Evolutionary conservation across 2,329 filamentous ascomycete species (phyloP).

Genomic region (Parafenestella ontariensis): DNA sequence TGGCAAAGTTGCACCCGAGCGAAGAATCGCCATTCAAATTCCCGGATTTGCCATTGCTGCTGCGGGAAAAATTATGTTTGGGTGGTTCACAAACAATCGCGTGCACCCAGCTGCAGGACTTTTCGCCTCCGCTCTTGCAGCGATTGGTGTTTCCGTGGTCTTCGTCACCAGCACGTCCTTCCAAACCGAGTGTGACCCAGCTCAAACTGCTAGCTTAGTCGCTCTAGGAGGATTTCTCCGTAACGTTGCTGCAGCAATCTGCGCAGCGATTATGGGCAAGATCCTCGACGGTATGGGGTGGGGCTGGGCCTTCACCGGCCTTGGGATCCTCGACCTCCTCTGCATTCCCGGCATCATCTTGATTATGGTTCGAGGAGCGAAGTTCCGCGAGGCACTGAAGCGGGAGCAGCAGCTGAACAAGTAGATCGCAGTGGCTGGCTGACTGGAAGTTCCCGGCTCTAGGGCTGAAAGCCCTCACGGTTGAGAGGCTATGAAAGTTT

Average conservation of each 20-base stretch:
- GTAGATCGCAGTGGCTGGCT: background rate
- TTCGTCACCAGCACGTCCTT: slow-evolving; percentile 54
- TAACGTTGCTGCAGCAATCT: slow-evolving; percentile 51
- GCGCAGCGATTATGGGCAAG: slow-evolving; percentile 46
- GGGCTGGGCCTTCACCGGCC: slow-evolving; percentile 52
- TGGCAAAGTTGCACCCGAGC: slow-evolving; percentile 47
- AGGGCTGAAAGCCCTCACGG: background rate
- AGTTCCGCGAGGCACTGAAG: slow-evolving; percentile 31
- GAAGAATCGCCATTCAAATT: slow-evolving; percentile 50
- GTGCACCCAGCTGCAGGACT: slow-evolving; percentile 27
- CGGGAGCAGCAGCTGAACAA: slow-evolving; percentile 16
- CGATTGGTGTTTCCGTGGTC: slow-evolving; percentile 49
- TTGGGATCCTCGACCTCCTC: slow-evolving; percentile 34
- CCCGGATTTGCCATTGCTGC: slow-evolving; percentile 50
- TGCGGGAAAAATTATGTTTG: slow-evolving; percentile 51
- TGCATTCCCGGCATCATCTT: slow-evolving; percentile 33
- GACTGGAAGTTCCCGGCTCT: background rate
- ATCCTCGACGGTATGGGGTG: slow-evolving; percentile 47
- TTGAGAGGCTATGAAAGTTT: slow-evolving; percentile 8
- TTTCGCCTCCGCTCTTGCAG: slow-evolving; percentile 40
- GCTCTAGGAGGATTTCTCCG: slow-evolving; percentile 52
- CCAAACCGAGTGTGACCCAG: slow-evolving; percentile 51
- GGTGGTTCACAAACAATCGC: slow-evolving; percentile 48
- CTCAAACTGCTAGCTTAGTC: slow-evolving; percentile 51
- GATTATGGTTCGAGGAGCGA: slow-evolving; percentile 28